phyloP scores from a whole-genome alignment of 805 yeast species.

The Lachancea meyersii region DNA sequence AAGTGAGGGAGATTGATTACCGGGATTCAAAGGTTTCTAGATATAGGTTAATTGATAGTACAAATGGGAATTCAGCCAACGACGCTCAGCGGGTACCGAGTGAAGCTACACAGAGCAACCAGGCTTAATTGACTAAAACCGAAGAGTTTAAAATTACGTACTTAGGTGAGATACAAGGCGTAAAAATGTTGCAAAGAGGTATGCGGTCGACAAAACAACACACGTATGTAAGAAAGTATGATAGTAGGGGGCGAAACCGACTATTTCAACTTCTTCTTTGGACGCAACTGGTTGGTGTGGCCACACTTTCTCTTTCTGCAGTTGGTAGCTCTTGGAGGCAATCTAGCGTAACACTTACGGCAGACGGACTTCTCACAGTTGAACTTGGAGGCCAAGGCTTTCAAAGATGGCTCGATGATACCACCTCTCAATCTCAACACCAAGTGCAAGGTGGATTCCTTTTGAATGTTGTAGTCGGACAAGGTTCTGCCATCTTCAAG shows the following conservation, averaged over 20 bases:
- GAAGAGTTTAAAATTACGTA: conserved; percentile 11
- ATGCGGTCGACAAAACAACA: conserved; percentile 1
- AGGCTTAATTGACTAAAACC: conserved; percentile 8
- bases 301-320: conserved; percentile 99
- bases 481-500: conserved; percentile 98
- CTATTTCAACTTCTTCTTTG: conserved; percentile 98
- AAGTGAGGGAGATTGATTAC: background rate
- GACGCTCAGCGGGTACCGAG: too few relatives aligned
- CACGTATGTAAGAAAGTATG: conserved; percentile 1
- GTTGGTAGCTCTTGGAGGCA: conserved; percentile 99
- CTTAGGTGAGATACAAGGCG: conserved; percentile 11
- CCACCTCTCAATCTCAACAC: conserved; percentile 98
- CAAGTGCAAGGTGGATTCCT: conserved; percentile 96
- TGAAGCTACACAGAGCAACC: too few relatives aligned
- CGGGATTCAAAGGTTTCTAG: too few relatives aligned
- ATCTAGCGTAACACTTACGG: conserved; percentile 99
- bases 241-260: conserved; percentile 36
- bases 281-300: conserved; percentile 99
- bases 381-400: conserved; percentile 98
- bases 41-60: too few relatives aligned
- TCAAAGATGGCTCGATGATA: conserved; percentile 99
- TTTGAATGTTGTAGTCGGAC: conserved; percentile 99
- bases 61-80: too few relatives aligned
- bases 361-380: conserved; percentile 99
- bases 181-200: conserved; percentile 8